Evolutionary conservation across 140 eudicot species (phyloP), one percentile per base, ranked within the genome.

Genomic region (Oenanthe javanica): DNA sequence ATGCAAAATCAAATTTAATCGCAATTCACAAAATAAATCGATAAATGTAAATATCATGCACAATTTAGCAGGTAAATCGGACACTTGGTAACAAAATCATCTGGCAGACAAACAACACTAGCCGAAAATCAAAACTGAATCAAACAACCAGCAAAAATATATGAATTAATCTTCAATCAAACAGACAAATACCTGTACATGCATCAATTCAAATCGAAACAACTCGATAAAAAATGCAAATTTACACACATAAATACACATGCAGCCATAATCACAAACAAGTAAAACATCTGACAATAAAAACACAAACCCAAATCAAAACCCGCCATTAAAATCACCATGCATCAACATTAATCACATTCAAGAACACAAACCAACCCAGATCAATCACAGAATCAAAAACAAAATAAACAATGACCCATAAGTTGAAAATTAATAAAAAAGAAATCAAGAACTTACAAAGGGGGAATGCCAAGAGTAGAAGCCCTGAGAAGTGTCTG

Each of bases 401-500:
- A 2, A 36, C 51, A 72, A 42, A 72, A 38, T 40, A 3, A 43
- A 72, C 23, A 18, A 42, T 10, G 6, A 72, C 76, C 76, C 76
- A 71, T 7, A 36, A 38, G 27, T 50, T 7, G 18, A 71, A 71
- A 71, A 15, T 14, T 54, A 21, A 57, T 42, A 2, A 42, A 42
- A 42, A 0, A 9, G 2, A 64, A 23, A 69, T 67, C 25, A 47
- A 9, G 75, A 43, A 80, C 87, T 72, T 21, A 86, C 89, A 23
- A 15, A 18, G 87, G 82, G 15, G 87, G 83, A 9, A 82, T 23
- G 23, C 80, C 83, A 72, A 86, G 27, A 9, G 89, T 78, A 27
- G 89, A 86, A 55, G 85, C 87, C 89, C 73, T 86, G 83, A 43
- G 79, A 81, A 86, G 81, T 15, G 85, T 79, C 40, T n/a, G 85